A percentile compares a stretch with the other conserved stretches of the same genome.
These are phyloP conservation scores for Gillenia trifoliata DNA, from an alignment of 306 rosid species.

Conservation along the genomic window DNA sequence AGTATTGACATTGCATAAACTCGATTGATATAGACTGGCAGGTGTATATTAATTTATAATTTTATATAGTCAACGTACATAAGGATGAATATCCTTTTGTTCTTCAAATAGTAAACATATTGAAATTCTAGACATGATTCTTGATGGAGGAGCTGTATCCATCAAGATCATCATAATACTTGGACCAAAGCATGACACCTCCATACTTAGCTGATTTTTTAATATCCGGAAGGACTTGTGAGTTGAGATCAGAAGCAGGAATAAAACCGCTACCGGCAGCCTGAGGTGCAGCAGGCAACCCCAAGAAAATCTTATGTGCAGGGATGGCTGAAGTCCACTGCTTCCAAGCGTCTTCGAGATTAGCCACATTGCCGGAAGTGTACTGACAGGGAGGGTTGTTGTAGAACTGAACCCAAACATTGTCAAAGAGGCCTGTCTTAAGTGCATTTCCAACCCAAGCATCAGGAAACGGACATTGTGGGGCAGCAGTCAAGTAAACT, in stretches of 20 bases:
- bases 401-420: slow-evolving; percentile 66
- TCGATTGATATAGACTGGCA: neutral
- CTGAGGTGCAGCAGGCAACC: slow-evolving; percentile 50
- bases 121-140: too few relatives aligned
- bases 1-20: neutral
- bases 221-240: slow-evolving; percentile 26
- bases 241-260: slow-evolving; percentile 21
- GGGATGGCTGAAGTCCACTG: slow-evolving; percentile 44
- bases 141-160: slow-evolving; percentile 34
- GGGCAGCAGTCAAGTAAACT: slow-evolving; percentile 27
- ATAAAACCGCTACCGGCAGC: slow-evolving; percentile 47
- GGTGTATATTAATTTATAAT: too few relatives aligned
- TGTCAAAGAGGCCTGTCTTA: slow-evolving; percentile 27
- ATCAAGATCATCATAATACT: slow-evolving; percentile 20
- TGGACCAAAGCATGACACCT: slow-evolving; percentile 43
- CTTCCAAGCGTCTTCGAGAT: slow-evolving; percentile 44
- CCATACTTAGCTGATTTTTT: slow-evolving; percentile 32
- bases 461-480: slow-evolving; percentile 36
- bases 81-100: neutral
- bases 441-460: slow-evolving; percentile 22
- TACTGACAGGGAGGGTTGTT: slow-evolving; percentile 57
- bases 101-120: too few relatives aligned
- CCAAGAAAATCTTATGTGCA: slow-evolving; percentile 47
- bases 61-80: too few relatives aligned
- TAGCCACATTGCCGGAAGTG: slow-evolving; percentile 21